These are phyloP conservation scores for Arabidopsis lyrata DNA, from an alignment of 441 rosid genomes.

Conservation along the genomic window DNA sequence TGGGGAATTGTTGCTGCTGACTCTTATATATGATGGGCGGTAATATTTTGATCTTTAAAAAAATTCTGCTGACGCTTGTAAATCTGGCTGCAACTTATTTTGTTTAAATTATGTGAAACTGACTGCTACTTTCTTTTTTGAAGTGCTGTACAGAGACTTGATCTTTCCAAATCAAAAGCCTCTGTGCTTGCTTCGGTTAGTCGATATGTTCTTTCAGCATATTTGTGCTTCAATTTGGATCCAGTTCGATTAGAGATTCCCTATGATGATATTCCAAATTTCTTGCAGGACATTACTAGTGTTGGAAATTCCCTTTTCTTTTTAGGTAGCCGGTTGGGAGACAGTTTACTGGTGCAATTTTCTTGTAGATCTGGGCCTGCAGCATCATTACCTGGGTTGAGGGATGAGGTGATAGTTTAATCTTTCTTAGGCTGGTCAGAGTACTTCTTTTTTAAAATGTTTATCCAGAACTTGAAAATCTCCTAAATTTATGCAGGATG, in stretches of 20 bases:
- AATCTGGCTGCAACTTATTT: neutral
- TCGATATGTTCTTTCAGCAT: slow-evolving; percentile 37
- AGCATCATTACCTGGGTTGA: slow-evolving; percentile 61
- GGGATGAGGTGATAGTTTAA: slow-evolving; percentile 78
- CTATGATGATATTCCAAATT: slow-evolving; percentile 42
- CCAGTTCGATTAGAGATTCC: slow-evolving; percentile 23
- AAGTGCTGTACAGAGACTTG: slow-evolving; percentile 97
- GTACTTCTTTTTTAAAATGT: neutral
- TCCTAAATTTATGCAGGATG: slow-evolving; percentile 61
- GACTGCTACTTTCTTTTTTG: slow-evolving; percentile 47
- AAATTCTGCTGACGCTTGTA: slow-evolving; percentile 29
- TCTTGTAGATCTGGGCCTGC: slow-evolving; percentile 76
- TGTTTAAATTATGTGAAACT: neutral
- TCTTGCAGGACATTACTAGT: slow-evolving; percentile 81
- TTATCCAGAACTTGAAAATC: slow-evolving; percentile 25
- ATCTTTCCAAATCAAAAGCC: slow-evolving; percentile 97
- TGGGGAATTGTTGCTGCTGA: slow-evolving; percentile 88
- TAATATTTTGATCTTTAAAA: slow-evolving; percentile 43
- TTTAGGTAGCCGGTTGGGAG: slow-evolving; percentile 95
- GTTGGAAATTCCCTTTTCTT: slow-evolving; percentile 89
- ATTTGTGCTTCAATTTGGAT: slow-evolving; percentile 33
- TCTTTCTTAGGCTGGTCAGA: slow-evolving; percentile 34
- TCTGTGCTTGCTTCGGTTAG: slow-evolving; percentile 99
- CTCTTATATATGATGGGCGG: slow-evolving; percentile 98
- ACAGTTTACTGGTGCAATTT: slow-evolving; percentile 97